Evolutionary conservation across 345 rosid genomes (phyloP).

Genomic region (Citrus sp.): DNA sequence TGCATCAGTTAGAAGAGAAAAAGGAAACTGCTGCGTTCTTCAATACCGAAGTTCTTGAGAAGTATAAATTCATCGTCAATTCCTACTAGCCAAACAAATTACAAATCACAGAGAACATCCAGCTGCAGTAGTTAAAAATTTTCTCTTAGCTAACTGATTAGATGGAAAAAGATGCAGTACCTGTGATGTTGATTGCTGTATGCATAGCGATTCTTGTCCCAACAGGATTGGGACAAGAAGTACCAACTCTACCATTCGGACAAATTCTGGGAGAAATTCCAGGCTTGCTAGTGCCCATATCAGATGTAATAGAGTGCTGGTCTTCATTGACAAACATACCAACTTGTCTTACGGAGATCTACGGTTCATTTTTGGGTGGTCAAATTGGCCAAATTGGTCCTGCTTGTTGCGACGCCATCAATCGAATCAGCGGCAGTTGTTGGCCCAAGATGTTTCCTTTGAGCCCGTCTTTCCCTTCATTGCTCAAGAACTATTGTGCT

Average conservation of each 20-base stretch:
- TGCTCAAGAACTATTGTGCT: not conserved
- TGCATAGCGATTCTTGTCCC: not conserved
- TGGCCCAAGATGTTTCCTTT: constrained; percentile 6
- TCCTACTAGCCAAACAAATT: not conserved
- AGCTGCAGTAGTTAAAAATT: not conserved
- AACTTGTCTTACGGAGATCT: not conserved
- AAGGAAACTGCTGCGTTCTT: no score
- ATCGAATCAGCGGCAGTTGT: not conserved
- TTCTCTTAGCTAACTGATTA: not conserved
- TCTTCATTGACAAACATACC: not conserved
- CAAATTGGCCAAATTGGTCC: constrained; percentile 5
- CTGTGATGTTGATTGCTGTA: not conserved
- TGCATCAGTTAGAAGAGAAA: no score
- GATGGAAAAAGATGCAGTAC: not conserved
- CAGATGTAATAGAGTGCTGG: not conserved
- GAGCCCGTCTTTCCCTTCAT: not conserved
- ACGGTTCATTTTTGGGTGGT: not conserved
- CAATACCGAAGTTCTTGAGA: no score
- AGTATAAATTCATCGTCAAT: no score
- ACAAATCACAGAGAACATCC: not conserved
- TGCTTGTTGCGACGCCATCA: constrained; percentile 1
- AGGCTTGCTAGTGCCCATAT: not conserved
- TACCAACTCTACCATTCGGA: not conserved
- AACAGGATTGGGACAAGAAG: not conserved
- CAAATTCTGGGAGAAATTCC: not conserved